Evolutionary conservation across 164 flowering plant genomes (phyloP), one percentile per base, ranked within the genome.

Genomic region (Berberis vulgaris): DNA sequence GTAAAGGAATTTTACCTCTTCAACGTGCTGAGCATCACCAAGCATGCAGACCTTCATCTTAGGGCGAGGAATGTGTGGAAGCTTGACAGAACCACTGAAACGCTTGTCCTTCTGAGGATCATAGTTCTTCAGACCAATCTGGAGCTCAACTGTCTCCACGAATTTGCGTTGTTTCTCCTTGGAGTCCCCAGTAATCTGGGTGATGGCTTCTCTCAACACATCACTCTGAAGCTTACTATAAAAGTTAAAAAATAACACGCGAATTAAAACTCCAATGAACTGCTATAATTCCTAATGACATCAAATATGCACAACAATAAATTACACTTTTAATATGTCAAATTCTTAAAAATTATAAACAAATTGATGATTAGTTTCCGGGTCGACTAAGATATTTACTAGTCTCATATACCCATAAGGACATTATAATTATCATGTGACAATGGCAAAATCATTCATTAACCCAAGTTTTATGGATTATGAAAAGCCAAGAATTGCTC

Each of bases 71-170:
- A 78, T 75, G 57, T 78, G 81, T 10, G 81, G 81, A 60, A 78
- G 55, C 69, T 70, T 78, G 12, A 84, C 88, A 10, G 88, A 82
- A 49, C 88, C 88, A 72, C 94, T 87, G 79, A 87, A 87, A 70
- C 94, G 86, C 76, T 87, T 87, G 71, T 87, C 94, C 79, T 87
- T 87, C 56, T 87, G 94, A 2, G 94, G 94, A 65, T 87, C 94
- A 72, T 87, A 87, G 69, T 87, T 87, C 59, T 87, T 87, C 53
- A 87, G 79, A 3, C 95, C 95, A 76, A 87, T 84, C 73, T 87
- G 95, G 13, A 87, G 89, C 67, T 87, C 95, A 65, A 86, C 73
- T 1, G 95, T 85, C 74, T 87, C 87, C 4, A 80, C 73, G 70
- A 87, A 87, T 11, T 86, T 86, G 0, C 88, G 71, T 3, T 77